Conservation (phyloP, 805 yeast genomes). For the Candida pseudoglaebosa region DNA sequence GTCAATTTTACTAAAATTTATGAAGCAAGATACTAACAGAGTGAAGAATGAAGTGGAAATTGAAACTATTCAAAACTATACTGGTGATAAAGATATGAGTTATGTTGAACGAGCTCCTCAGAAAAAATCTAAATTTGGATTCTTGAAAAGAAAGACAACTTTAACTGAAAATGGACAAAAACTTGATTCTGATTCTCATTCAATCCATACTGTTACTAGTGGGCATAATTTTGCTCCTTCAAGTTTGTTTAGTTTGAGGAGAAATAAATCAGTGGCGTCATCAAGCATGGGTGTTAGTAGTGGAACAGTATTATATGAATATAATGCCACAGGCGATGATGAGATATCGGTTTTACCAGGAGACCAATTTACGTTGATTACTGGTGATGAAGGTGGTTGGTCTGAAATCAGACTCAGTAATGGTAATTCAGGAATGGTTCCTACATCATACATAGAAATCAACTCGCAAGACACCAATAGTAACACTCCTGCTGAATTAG, state of each 20-base stretch:
- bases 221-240: slow-evolving; percentile 28
- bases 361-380: slow-evolving; percentile 55
- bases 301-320: slow-evolving; percentile 57
- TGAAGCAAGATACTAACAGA: slow-evolving; percentile 68
- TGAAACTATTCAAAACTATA: slow-evolving; percentile 83
- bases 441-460: slow-evolving; percentile 70
- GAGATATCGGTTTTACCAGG: slow-evolving; percentile 64
- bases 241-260: slow-evolving; percentile 35
- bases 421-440: slow-evolving; percentile 71
- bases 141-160: slow-evolving; percentile 32
- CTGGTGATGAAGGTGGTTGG: slow-evolving; percentile 91
- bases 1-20: slow-evolving; percentile 53
- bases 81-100: slow-evolving; percentile 69
- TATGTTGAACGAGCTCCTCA: slow-evolving; percentile 48
- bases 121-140: slow-evolving; percentile 56
- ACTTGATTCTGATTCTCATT: slow-evolving; percentile 23
- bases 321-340: slow-evolving; percentile 67
- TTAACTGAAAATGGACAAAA: slow-evolving; percentile 1
- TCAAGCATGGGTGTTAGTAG: slow-evolving; percentile 10
- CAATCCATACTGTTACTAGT: slow-evolving; percentile 30
- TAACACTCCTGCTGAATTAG: not conserved
- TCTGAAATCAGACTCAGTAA: slow-evolving; percentile 48
- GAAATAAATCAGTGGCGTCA: slow-evolving; percentile 24
- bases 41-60: slow-evolving; percentile 81
- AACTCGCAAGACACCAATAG: slow-evolving; percentile 6